Percentiles rank a stretch among this genome's conserved stretches.
Conservation (phyloP, 495 filamentous ascomycete species). For the Xylaria acuta region DNA sequence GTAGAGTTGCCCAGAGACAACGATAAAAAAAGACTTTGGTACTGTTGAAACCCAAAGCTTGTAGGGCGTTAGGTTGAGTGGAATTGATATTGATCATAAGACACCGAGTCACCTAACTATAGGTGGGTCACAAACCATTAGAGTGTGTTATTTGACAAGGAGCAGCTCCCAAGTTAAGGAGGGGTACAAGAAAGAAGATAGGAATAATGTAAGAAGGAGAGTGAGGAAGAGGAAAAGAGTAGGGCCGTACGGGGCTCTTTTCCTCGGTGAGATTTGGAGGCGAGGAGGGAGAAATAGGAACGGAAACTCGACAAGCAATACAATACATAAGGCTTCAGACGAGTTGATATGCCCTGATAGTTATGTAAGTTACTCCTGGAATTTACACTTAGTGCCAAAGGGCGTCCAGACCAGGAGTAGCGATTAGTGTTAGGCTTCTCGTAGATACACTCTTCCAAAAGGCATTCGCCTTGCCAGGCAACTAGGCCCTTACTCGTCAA, state of each 20-base stretch:
- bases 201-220: not conserved
- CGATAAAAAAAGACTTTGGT: not conserved
- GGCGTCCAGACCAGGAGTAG: not conserved
- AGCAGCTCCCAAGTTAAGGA: not conserved
- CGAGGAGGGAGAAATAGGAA: not conserved
- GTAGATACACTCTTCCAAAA: not conserved
- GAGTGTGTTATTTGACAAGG: not conserved
- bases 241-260: not conserved
- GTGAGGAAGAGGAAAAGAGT: not conserved
- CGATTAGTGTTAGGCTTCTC: not conserved
- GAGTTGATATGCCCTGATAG: conserved; percentile 5
- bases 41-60: not conserved
- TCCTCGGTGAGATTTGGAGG: not conserved
- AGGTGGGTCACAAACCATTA: not conserved
- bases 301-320: not conserved
- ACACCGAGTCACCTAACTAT: not conserved
- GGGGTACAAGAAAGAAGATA: not conserved
- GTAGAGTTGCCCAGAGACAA: not conserved
- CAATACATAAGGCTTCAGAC: not conserved
- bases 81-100: not conserved
- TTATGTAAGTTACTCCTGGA: not conserved
- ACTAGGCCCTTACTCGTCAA: not conserved
- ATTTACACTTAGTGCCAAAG: conserved; percentile 10
- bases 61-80: not conserved
- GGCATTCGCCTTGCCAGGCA: not conserved